Percentiles rank a stretch among this genome's conserved stretches.
phyloP scores from a whole-genome alignment of 306 rosid species.

The Glycine tomentella region DNA sequence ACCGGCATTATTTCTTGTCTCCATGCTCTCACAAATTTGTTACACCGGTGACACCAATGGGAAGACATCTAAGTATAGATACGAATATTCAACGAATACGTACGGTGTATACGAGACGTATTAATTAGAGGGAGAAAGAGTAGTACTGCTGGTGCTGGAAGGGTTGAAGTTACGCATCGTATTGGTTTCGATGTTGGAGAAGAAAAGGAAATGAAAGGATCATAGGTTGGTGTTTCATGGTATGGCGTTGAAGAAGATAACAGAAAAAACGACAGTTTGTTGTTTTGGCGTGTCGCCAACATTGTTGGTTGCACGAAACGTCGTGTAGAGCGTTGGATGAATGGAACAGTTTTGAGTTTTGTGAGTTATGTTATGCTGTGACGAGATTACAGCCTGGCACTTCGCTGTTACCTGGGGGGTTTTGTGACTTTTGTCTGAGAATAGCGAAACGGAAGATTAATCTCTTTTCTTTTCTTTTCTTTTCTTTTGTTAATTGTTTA shows the following conservation, averaged over 20 bases:
- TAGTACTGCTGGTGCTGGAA: not conserved
- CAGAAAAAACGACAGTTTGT: conserved; percentile 54
- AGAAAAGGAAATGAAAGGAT: not conserved
- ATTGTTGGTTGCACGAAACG: conserved; percentile 31
- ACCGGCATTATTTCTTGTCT: conserved; percentile 45
- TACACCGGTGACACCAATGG: conserved; percentile 83
- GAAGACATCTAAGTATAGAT: conserved; percentile 48
- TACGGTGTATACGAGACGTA: not conserved
- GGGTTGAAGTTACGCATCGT: not conserved
- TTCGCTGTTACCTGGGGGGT: not conserved
- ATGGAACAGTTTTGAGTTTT: not conserved
- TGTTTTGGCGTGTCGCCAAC: conserved; percentile 34
- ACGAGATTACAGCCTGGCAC: not conserved
- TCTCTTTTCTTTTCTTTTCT: too few species aligned
- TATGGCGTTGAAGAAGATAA: conserved; percentile 20
- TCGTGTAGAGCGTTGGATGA: not conserved
- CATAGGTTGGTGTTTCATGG: conserved; percentile 20
- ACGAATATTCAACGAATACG: not conserved
- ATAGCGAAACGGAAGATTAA: not conserved
- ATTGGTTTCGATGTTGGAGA: not conserved
- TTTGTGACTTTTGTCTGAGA: conserved; percentile 5
- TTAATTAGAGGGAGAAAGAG: too few species aligned
- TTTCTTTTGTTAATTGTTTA: not conserved
- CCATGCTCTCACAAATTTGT: conserved; percentile 57
- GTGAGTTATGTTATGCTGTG: not conserved